phyloP scores from a whole-genome alignment of 1,139 yeast genomes.

The Meyerozyma sp. region DNA sequence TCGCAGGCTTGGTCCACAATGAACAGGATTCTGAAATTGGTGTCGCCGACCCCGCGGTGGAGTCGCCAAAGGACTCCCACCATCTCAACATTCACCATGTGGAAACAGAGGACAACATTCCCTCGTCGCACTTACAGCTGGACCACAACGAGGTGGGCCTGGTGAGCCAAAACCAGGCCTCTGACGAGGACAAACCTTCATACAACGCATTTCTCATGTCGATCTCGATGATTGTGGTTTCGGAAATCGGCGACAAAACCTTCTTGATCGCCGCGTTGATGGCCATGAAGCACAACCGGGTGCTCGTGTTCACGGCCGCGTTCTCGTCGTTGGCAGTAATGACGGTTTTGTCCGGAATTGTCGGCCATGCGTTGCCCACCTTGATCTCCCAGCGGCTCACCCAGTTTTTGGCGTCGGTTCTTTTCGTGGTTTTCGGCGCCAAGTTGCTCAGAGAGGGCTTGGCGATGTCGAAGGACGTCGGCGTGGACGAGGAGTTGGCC shows the following conservation, averaged over 20 bases:
- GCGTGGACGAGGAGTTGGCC: conserved; percentile 92
- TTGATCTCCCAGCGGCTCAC: conserved; percentile 77
- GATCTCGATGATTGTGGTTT: conserved; percentile 79
- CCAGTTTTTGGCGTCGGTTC: conserved; percentile 70
- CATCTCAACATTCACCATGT: conserved; percentile 21
- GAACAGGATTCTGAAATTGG: not conserved
- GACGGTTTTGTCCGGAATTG: conserved; percentile 86
- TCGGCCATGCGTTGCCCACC: conserved; percentile 88
- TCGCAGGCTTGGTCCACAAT: not conserved
- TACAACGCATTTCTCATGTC: conserved; percentile 60
- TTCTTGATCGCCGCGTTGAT: conserved; percentile 93
- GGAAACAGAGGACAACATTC: conserved; percentile 26
- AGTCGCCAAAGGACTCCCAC: conserved; percentile 4
- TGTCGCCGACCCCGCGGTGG: not conserved
- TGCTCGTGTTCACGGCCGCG: conserved; percentile 82
- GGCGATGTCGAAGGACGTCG: conserved; percentile 72
- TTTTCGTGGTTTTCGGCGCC: conserved; percentile 80
- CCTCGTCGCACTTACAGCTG: conserved; percentile 16
- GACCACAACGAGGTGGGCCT: conserved; percentile 3
- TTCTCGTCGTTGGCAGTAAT: conserved; percentile 81
- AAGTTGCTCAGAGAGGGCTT: conserved; percentile 77
- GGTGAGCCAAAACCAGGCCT: conserved; percentile 7
- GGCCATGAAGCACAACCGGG: conserved; percentile 92
- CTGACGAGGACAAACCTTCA: conserved; percentile 16
- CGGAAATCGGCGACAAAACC: conserved; percentile 96